These are phyloP conservation scores for Alternaria conjuncta DNA, from an alignment of 2,329 filamentous ascomycete genomes.

Conservation along the genomic window DNA sequence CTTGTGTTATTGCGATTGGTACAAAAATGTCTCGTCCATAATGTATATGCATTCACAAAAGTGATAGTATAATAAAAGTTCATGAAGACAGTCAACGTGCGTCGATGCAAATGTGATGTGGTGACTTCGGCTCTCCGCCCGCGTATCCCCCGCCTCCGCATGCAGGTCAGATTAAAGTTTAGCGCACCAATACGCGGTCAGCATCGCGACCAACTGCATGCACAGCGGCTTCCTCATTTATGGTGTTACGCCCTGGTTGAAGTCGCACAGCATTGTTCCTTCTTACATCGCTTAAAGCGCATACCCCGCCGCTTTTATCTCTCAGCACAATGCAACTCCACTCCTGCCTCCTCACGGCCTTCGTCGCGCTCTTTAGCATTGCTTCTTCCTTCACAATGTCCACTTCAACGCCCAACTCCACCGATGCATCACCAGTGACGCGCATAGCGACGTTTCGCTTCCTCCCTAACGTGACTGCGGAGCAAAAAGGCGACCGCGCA, in stretches of 20 bases:
- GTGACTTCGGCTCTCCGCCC: constrained; percentile 17
- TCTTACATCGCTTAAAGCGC: background rate
- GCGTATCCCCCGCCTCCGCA: background rate
- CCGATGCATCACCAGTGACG: constrained; percentile 15
- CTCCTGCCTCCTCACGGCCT: background rate
- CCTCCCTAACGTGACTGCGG: constrained; percentile 15
- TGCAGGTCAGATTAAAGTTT: background rate
- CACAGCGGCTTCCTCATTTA: background rate
- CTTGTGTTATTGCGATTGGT: fast-evolving
- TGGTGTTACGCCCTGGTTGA: background rate
- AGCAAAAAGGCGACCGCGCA: constrained; percentile 30
- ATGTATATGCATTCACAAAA: background rate
- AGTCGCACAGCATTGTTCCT: background rate
- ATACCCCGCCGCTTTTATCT: background rate
- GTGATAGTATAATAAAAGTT: background rate
- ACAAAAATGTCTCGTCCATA: background rate
- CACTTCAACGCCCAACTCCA: background rate
- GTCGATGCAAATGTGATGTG: background rate
- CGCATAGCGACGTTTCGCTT: constrained; percentile 36
- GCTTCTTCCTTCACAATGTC: background rate
- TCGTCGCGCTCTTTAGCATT: background rate
- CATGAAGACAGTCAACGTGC: background rate
- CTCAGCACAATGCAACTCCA: background rate
- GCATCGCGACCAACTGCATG: background rate
- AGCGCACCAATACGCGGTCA: background rate